These are phyloP conservation scores for Lecanosticta acicola DNA, from an alignment of 2,329 filamentous ascomycete genomes.

Conservation along the genomic window DNA sequence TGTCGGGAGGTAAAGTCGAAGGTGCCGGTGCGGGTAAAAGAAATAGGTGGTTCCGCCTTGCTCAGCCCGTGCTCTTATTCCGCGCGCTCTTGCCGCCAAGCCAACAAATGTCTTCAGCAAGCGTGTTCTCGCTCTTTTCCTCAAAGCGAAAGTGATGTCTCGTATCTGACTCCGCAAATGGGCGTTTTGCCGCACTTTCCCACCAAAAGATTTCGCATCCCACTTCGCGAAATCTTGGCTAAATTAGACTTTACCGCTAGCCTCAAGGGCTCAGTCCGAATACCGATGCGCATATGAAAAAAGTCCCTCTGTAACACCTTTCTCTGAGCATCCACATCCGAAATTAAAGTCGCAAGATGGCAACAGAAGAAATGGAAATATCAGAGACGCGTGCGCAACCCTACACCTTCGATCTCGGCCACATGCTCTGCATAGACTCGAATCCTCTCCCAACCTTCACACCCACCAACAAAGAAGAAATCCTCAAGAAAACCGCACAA, in stretches of 20 bases:
- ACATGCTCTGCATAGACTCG: conserved; percentile 78
- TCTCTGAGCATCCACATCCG: neutral
- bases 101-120: neutral
- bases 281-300: too few relatives aligned
- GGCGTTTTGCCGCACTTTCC: neutral
- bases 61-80: too few relatives aligned
- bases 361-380: conserved; percentile 9
- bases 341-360: too few relatives aligned
- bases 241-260: neutral
- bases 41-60: too few relatives aligned
- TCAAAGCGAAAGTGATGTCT: too few relatives aligned
- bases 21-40: neutral
- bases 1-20: neutral
- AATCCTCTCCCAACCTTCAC: conserved; percentile 65
- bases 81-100: neutral
- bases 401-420: conserved; percentile 85
- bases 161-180: too few relatives aligned
- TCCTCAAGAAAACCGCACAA: conserved; percentile 68
- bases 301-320: too few relatives aligned
- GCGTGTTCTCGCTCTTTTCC: neutral
- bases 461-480: conserved; percentile 49
- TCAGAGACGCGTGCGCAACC: conserved; percentile 80
- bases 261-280: too few relatives aligned
- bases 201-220: neutral
- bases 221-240: neutral